Conservation (phyloP, 1,284 basidiomycete genomes). For the Gastroboletus turbinatus region DNA sequence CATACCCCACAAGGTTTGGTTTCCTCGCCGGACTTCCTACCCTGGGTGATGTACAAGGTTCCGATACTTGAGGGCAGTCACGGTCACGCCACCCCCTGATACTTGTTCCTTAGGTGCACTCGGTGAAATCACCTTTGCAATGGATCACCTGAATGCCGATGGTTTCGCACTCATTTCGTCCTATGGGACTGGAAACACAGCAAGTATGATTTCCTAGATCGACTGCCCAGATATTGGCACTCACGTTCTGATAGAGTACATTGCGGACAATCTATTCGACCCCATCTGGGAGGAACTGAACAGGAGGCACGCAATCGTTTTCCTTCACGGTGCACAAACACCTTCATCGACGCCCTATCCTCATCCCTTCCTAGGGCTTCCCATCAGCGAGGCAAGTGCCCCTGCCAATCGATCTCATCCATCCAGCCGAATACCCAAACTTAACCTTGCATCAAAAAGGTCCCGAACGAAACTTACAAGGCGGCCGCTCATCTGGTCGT, state of each 20-base stretch:
- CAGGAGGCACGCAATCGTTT: slow-evolving; percentile 55
- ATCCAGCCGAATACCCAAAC: slow-evolving; percentile 5
- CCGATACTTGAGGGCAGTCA: slow-evolving; percentile 5
- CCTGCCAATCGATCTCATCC: slow-evolving; percentile 14
- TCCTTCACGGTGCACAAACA: slow-evolving; percentile 68
- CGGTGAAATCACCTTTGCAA: slow-evolving; percentile 53
- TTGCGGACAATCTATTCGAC: slow-evolving; percentile 62
- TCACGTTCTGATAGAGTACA: slow-evolving; percentile 46
- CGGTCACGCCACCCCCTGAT: slow-evolving; percentile 7
- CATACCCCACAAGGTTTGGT: slow-evolving; percentile 56
- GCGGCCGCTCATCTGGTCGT: slow-evolving; percentile 74
- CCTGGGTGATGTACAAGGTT: slow-evolving; percentile 59
- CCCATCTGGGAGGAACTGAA: slow-evolving; percentile 67
- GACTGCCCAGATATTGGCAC: background rate
- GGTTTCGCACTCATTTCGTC: slow-evolving; percentile 64
- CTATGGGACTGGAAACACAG: slow-evolving; percentile 49
- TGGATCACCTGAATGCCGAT: slow-evolving; percentile 58
- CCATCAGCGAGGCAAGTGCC: slow-evolving; percentile 58
- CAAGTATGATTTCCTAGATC: slow-evolving; percentile 38
- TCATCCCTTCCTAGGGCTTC: slow-evolving; percentile 59
- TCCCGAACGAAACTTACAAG: slow-evolving; percentile 77
- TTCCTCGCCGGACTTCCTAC: slow-evolving; percentile 67
- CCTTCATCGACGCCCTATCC: slow-evolving; percentile 63
- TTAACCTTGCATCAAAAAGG: slow-evolving; percentile 36
- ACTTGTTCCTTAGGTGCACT: slow-evolving; percentile 44